phyloP scores from a whole-genome alignment of 2,329 filamentous ascomycete genomes.

The Keithomyces neogunnii region DNA sequence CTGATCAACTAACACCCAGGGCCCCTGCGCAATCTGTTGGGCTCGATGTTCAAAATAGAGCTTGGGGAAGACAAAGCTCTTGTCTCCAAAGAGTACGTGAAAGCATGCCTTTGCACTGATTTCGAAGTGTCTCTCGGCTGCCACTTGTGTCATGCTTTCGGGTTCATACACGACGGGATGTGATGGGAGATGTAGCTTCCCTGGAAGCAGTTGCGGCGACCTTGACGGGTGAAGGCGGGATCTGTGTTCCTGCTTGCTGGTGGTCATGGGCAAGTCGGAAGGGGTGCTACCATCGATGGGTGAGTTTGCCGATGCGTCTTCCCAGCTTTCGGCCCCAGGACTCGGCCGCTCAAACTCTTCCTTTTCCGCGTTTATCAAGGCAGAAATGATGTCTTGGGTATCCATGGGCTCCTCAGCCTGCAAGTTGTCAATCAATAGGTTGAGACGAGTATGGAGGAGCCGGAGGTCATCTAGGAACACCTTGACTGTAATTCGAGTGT shows the following conservation, averaged over 20 bases:
- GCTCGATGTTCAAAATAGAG: slow-evolving; percentile 78
- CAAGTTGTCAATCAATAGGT: slow-evolving; percentile 75
- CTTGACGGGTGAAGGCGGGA: slow-evolving; percentile 26
- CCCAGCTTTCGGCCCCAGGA: slow-evolving; percentile 83
- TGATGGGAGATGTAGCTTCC: slow-evolving; percentile 74
- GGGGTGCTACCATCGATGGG: slow-evolving; percentile 49
- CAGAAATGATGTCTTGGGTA: slow-evolving; percentile 61
- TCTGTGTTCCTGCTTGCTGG: slow-evolving; percentile 24
- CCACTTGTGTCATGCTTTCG: slow-evolving; percentile 66
- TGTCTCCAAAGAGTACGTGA: slow-evolving; percentile 93
- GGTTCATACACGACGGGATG: slow-evolving; percentile 80
- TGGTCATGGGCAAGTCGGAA: slow-evolving; percentile 26
- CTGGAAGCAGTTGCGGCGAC: slow-evolving; percentile 31
- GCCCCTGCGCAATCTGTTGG: slow-evolving; percentile 73
- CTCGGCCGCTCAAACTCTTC: slow-evolving; percentile 49
- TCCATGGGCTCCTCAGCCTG: slow-evolving; percentile 61
- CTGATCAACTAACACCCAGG: slow-evolving; percentile 67
- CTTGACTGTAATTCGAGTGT: slow-evolving; percentile 76
- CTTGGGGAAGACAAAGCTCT: slow-evolving; percentile 87
- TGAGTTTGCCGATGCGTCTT: slow-evolving; percentile 59
- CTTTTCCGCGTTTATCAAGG: slow-evolving; percentile 67
- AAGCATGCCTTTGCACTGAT: slow-evolving; percentile 92
- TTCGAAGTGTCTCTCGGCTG: slow-evolving; percentile 75
- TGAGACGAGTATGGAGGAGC: slow-evolving; percentile 74
- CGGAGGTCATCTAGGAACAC: slow-evolving; percentile 83